Evolutionary conservation across 768 basidiomycete species (phyloP).

Genomic region (Lactarius hatsudake): DNA sequence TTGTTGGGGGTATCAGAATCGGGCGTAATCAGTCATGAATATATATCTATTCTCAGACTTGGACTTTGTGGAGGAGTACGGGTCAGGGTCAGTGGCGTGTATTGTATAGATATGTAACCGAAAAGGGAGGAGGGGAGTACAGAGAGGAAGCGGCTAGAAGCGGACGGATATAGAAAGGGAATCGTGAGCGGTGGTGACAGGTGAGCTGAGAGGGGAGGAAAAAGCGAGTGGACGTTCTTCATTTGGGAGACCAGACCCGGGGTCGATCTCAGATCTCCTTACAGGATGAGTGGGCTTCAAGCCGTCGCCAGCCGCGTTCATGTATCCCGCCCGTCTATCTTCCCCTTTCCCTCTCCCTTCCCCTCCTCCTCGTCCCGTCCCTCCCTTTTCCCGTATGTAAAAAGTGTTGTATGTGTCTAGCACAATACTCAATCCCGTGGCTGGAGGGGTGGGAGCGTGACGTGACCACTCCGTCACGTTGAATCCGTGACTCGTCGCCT

Average conservation of each 20-base stretch:
- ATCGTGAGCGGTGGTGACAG: conserved; percentile 15
- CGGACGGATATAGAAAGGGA: conserved; percentile 26
- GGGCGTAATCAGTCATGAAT: conserved; percentile 9
- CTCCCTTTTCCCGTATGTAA: conserved; percentile 26
- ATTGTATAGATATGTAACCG: conserved; percentile 1
- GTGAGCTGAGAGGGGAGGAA: conserved; percentile 24
- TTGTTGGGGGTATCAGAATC: background rate
- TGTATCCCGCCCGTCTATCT: conserved; percentile 28
- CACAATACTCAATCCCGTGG: conserved; percentile 18
- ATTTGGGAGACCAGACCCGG: conserved; percentile 29
- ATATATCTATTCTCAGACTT: conserved; percentile 6
- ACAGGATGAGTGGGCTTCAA: conserved; percentile 29
- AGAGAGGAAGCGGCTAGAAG: conserved; percentile 20
- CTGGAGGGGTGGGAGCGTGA: conserved; percentile 25
- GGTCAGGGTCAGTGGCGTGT: no score
- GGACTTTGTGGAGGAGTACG: background rate
- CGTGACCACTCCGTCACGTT: conserved; percentile 26
- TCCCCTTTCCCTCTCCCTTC: conserved; percentile 27
- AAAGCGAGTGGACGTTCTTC: conserved; percentile 27
- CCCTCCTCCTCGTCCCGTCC: conserved; percentile 24
- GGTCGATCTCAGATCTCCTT: conserved; percentile 29
- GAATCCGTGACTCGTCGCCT: conserved; percentile 21
- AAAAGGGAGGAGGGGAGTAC: conserved; percentile 13
- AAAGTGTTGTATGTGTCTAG: conserved; percentile 23
- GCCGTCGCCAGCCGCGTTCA: conserved; percentile 29